These are phyloP conservation scores for Salix exigua DNA, from an alignment of 345 rosid genomes.

Conservation along the genomic window DNA sequence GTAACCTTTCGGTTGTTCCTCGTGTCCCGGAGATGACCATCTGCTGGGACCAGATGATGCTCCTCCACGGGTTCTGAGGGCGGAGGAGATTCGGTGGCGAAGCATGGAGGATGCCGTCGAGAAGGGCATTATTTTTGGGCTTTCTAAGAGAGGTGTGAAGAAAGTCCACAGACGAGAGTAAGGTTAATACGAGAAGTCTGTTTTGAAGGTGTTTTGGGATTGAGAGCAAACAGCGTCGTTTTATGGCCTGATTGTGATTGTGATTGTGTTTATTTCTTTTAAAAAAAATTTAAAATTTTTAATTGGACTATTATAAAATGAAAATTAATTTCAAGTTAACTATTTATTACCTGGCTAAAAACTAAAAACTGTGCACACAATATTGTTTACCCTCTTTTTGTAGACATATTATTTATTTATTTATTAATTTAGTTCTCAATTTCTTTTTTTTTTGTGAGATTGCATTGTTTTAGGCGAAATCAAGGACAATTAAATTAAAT, in stretches of 20 bases:
- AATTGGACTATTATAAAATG: background rate
- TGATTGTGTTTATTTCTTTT: background rate
- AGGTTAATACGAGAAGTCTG: background rate
- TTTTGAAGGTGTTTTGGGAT: background rate
- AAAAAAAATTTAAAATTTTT: too few species aligned
- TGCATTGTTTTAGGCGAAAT: too few species aligned
- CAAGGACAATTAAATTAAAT: too few species aligned
- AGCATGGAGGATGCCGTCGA: conserved; percentile 45
- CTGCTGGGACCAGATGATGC: conserved; percentile 61
- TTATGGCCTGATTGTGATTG: background rate
- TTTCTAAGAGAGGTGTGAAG: background rate
- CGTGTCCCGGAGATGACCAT: conserved; percentile 82
- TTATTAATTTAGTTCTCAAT: too few species aligned
- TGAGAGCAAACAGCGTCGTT: conserved; percentile 14
- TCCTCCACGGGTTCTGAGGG: conserved; percentile 32
- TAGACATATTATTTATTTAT: too few species aligned
- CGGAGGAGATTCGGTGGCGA: conserved; percentile 62
- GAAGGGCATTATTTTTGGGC: conserved; percentile 7
- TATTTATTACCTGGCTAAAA: too few species aligned
- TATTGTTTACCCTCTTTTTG: too few species aligned
- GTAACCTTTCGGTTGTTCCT: conserved; percentile 89
- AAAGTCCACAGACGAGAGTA: background rate
- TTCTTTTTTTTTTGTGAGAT: too few species aligned
- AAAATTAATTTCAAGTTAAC: background rate
- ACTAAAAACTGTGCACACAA: too few species aligned